Conservation (phyloP, 176 grass and related monocot genomes). For the Oryza officinalis region DNA sequence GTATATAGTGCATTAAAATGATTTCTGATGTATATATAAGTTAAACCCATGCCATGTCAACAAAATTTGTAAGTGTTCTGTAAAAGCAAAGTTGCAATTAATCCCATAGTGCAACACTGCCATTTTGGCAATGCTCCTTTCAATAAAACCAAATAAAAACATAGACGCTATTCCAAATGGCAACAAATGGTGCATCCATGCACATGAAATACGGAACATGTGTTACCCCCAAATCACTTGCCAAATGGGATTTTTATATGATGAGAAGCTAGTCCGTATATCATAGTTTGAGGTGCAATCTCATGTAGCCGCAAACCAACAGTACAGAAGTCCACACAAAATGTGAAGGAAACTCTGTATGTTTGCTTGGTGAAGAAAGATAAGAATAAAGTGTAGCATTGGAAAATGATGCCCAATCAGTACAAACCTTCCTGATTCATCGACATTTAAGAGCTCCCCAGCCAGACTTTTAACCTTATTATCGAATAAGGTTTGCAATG, state of each 20-base stretch:
- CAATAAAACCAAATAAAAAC: constrained; percentile 1
- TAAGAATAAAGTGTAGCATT: background rate
- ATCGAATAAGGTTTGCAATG: constrained; percentile 49
- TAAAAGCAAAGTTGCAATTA: background rate
- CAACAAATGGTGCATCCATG: background rate
- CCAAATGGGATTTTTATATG: background rate
- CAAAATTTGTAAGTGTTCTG: background rate
- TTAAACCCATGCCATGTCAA: background rate
- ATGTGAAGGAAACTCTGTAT: background rate
- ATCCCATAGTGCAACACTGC: background rate
- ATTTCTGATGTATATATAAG: background rate
- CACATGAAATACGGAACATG: background rate
- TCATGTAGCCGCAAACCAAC: background rate
- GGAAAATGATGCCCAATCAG: constrained; percentile 7
- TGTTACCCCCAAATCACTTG: background rate
- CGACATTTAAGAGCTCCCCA: constrained; percentile 61
- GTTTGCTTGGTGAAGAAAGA: background rate
- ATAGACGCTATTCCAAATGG: background rate
- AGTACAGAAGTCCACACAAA: background rate
- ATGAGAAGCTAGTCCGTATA: background rate
- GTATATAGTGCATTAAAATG: background rate
- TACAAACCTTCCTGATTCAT: constrained; percentile 59
- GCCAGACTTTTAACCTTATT: constrained; percentile 76
- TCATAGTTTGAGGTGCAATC: background rate
- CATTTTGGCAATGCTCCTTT: background rate